Percentiles rank a stretch among this genome's conserved stretches.
These are phyloP conservation scores for Voacanga thouarsii DNA, from an alignment of 257 asterid species.

Conservation along the genomic window DNA sequence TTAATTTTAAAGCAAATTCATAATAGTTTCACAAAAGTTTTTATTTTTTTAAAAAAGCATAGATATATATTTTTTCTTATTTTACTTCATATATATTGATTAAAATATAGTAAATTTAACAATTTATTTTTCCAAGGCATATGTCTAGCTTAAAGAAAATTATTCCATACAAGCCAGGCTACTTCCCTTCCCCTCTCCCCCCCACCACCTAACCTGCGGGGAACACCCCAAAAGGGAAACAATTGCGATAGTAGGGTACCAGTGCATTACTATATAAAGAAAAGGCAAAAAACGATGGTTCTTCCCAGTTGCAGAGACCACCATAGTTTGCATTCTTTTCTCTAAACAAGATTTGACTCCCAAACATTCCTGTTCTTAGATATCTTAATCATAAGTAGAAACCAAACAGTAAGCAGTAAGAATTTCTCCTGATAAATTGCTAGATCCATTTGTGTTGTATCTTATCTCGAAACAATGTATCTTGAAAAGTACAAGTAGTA, in stretches of 20 bases:
- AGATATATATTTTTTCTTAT: too few species aligned
- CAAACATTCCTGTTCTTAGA: neutral
- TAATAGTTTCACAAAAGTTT: too few species aligned
- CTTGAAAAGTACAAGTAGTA: neutral
- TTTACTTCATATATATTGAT: too few species aligned
- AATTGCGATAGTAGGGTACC: neutral
- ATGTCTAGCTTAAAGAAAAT: too few species aligned
- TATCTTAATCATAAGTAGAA: neutral
- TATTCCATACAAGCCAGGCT: too few species aligned
- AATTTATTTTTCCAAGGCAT: too few species aligned
- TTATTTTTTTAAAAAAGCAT: too few species aligned
- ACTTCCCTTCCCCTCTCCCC: too few species aligned
- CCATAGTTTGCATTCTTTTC: neutral
- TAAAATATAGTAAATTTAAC: too few species aligned
- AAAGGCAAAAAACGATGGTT: neutral
- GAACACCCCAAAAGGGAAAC: neutral
- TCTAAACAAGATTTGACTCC: neutral
- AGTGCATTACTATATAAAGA: neutral
- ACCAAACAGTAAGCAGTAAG: neutral
- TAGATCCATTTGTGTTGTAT: neutral
- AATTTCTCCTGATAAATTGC: neutral
- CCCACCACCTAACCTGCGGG: neutral
- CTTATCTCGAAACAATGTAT: neutral
- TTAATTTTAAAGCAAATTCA: too few species aligned
- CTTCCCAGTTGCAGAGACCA: neutral